These are phyloP conservation scores for Leccinum subtestaceum DNA, from an alignment of 768 basidiomycete species.

Conservation along the genomic window DNA sequence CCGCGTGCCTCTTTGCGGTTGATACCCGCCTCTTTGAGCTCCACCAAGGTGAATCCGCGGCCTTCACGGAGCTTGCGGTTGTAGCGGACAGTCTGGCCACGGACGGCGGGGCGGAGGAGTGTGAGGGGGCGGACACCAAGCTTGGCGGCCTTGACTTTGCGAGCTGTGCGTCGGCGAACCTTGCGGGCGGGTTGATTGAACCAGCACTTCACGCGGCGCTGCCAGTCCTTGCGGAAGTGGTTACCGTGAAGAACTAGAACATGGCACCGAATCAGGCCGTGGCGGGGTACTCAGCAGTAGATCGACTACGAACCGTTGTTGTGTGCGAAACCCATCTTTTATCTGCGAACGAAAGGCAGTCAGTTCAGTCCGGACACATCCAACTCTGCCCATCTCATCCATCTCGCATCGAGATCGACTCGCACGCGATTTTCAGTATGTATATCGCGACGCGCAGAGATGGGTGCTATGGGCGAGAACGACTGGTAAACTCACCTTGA, in stretches of 20 bases:
- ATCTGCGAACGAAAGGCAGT: slow-evolving; percentile 23
- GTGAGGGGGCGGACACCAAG: slow-evolving; percentile 90
- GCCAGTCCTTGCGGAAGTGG: slow-evolving; percentile 99
- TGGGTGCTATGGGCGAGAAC: neutral
- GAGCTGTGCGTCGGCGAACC: slow-evolving; percentile 89
- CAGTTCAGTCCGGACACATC: slow-evolving; percentile 22
- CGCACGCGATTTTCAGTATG: neutral
- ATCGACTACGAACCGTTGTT: slow-evolving; percentile 30
- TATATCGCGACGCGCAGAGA: neutral
- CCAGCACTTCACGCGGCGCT: slow-evolving; percentile 93
- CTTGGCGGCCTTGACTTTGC: slow-evolving; percentile 84
- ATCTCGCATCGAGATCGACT: slow-evolving; percentile 6
- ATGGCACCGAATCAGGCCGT: slow-evolving; percentile 10
- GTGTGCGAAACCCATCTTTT: slow-evolving; percentile 37
- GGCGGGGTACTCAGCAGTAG: slow-evolving; percentile 26
- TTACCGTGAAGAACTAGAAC: slow-evolving; percentile 79
- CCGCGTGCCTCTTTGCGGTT: slow-evolving; percentile 89
- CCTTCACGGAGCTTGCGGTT: slow-evolving; percentile 97
- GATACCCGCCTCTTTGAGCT: slow-evolving; percentile 95
- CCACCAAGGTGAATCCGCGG: slow-evolving; percentile 91
- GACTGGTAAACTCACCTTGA: slow-evolving; percentile 30
- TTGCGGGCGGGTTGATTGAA: slow-evolving; percentile 99
- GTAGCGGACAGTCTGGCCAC: slow-evolving; percentile 94
- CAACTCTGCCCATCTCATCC: slow-evolving; percentile 21
- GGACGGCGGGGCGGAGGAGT: slow-evolving; percentile 95